Evolutionary conservation across 139 green algal species (phyloP), one percentile per base, ranked within the genome.

Genomic region (Chlorella sp.): DNA sequence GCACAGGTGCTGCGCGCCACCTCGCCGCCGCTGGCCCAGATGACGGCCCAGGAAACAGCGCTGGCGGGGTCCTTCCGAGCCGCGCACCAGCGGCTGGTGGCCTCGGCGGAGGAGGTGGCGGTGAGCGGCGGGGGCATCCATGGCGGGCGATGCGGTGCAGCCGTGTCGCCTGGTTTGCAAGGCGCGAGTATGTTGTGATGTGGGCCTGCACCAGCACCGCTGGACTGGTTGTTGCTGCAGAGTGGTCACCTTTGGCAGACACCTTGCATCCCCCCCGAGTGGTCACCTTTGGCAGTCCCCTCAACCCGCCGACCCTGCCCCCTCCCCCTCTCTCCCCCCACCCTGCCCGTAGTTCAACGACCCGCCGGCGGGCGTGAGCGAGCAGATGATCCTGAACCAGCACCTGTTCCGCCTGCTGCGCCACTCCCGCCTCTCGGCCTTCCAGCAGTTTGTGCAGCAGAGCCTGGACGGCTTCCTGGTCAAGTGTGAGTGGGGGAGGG

Each of bases 301-400:
- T 34, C 76, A 32, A 1, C n/a, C 41, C 34, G 6, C n/a, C 54
- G 3, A 32, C 34, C 74, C 74, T 32, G 51, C 51, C 22, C 5
- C 41, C 54, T 32, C 36, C 20, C 38, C 58, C 41, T 22, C 41
- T 67, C 6, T 11, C 40, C 46, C 16, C 28, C 13, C 34, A 6
- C 30, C 5, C 13, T 4, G 6, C 73, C 34, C 22, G 40, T 60
- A 83, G 26, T 99, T 96, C 92, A 99, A 99, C 86, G 96, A 99
- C 91, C 96, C 96, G 0, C 93, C 93, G 1, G 89, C 90, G 0
- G 93, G 91, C 34, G 88, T 89, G 41, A 90, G 93, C 0, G 96
- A 99, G 89, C 84, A 95, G 84, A 90, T 98, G 41, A 94, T 99
- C 65, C 90, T 99, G 22, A 98, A 98, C 90, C 90, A 96, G 90